These are phyloP conservation scores for Ogataea paradorogensis DNA, from an alignment of 805 yeast genomes.

Conservation along the genomic window DNA sequence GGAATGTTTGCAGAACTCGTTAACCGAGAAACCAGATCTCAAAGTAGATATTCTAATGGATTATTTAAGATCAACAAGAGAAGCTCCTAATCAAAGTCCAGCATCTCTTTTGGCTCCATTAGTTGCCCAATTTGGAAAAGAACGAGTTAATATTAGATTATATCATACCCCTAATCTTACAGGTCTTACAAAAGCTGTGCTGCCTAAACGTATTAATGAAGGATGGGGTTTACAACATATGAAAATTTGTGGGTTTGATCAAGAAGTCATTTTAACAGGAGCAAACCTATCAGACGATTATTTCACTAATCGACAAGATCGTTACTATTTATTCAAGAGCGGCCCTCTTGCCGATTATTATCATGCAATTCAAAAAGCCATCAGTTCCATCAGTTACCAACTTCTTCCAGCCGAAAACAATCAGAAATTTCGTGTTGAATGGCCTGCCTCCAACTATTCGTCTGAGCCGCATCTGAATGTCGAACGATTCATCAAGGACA, in stretches of 20 bases:
- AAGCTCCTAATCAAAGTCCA: constrained; percentile 74
- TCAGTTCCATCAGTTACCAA: constrained; percentile 69
- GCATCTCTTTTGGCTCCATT: constrained; percentile 72
- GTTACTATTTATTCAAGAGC: constrained; percentile 74
- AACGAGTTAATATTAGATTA: constrained; percentile 74
- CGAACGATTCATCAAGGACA: constrained; percentile 49
- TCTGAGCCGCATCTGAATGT: constrained; percentile 63
- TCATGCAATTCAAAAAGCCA: constrained; percentile 61
- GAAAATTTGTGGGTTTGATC: constrained; percentile 94
- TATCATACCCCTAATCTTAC: constrained; percentile 85
- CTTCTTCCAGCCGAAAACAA: constrained; percentile 43
- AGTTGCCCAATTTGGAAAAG: constrained; percentile 57
- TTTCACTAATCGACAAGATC: constrained; percentile 91
- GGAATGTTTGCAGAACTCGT: constrained; percentile 56
- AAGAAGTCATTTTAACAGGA: constrained; percentile 83
- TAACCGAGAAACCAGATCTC: constrained; percentile 56
- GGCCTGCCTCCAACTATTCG: constrained; percentile 71
- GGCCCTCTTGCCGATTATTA: constrained; percentile 66
- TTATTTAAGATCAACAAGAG: constrained; percentile 90
- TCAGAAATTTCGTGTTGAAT: constrained; percentile 52
- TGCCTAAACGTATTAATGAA: constrained; percentile 87
- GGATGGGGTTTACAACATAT: constrained; percentile 94
- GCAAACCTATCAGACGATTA: constrained; percentile 91
- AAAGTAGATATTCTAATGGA: constrained; percentile 76
- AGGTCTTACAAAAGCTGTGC: constrained; percentile 58